These are phyloP conservation scores for Pseudocercospora eumusae DNA, from an alignment of 2,329 filamentous ascomycete genomes.

Conservation along the genomic window DNA sequence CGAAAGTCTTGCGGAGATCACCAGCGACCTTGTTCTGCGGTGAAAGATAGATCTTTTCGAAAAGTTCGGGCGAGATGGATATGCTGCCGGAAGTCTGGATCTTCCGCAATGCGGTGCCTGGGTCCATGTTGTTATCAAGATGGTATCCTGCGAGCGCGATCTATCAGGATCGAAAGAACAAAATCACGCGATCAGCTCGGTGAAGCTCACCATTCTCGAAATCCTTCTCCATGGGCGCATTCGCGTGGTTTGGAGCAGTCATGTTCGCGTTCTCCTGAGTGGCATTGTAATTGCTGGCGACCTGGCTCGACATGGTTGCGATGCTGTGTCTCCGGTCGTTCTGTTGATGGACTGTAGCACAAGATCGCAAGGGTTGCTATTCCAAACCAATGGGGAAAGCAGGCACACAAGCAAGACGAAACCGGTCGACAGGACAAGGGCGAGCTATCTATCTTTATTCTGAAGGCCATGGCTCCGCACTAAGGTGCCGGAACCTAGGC, in stretches of 20 bases:
- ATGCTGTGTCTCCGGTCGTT: neutral
- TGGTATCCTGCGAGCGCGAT: slow-evolving; percentile 33
- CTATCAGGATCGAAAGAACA: slow-evolving; percentile 13
- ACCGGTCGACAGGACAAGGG: slow-evolving; percentile 11
- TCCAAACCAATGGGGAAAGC: slow-evolving; percentile 4
- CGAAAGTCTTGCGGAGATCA: slow-evolving; percentile 54
- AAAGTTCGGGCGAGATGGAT: slow-evolving; percentile 56
- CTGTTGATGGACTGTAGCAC: neutral
- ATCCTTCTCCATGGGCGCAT: slow-evolving; percentile 48
- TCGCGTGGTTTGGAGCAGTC: slow-evolving; percentile 23
- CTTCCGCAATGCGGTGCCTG: slow-evolving; percentile 45
- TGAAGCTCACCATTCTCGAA: slow-evolving; percentile 40
- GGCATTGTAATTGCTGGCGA: slow-evolving; percentile 29
- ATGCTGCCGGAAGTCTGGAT: slow-evolving; percentile 57
- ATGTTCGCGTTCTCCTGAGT: slow-evolving; percentile 35
- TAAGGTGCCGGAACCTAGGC: slow-evolving; percentile 20
- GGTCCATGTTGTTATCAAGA: slow-evolving; percentile 39
- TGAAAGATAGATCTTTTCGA: slow-evolving; percentile 56
- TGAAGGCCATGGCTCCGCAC: slow-evolving; percentile 25
- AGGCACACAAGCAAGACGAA: slow-evolving; percentile 16
- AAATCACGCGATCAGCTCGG: neutral
- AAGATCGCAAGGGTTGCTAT: slow-evolving; percentile 6
- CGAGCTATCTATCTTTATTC: slow-evolving; percentile 21
- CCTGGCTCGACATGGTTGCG: slow-evolving; percentile 13
- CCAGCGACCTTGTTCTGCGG: slow-evolving; percentile 54